Evolutionary conservation across 495 filamentous ascomycete species (phyloP), one percentile per base, ranked within the genome.

Genomic region (Penicillium mononematosum): DNA sequence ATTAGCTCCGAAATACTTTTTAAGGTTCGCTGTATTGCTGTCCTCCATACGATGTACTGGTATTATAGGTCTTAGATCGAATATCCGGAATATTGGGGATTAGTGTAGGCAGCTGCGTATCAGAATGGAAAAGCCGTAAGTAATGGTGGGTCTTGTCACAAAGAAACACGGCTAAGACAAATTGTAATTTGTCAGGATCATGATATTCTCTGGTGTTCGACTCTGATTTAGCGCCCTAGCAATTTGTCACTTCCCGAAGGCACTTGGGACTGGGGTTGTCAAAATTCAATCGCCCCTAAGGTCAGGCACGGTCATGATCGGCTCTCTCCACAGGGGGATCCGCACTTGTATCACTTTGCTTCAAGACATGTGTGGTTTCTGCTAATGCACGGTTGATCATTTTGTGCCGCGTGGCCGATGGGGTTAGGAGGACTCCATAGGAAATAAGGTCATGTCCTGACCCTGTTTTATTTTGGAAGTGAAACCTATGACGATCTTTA

Each of bases 251-350:
- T 29, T 46, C 44, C 32, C 43, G 20, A 29, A 55, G 32, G 43
- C 17, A 45, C 34, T 10, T 22, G 5, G 22, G 22, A 55, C 32
- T 55, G 32, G 50, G 17, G 39, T 31, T 53, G 50, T 43, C 38
- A 31, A 52, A 25, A 36, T 38, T 32, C 51, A 36, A 54, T 54
- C 41, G 42, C 29, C 42, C 34, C 36, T 51, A 36, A 22, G 14
- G 22, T 20, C 48, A 47, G 45, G 45, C 45, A 50, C 48, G 32
- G 20, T 29, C 19, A 45, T 34, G 52, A 54, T 54, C 42, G 41
- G 25, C 39, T 46, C 31, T 38, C 52, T 39, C 52, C 31, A 36
- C 43, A 46, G 20, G 53, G 43, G 43, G 38, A 45, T 43, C 47
- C 38, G 46, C 39, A 49, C 7, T 44, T 43, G 17, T 25, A 55